A percentile compares a stretch with the other conserved stretches of the same genome.
Conservation (phyloP, 345 rosid species). For the Gossypium stocksii region DNA sequence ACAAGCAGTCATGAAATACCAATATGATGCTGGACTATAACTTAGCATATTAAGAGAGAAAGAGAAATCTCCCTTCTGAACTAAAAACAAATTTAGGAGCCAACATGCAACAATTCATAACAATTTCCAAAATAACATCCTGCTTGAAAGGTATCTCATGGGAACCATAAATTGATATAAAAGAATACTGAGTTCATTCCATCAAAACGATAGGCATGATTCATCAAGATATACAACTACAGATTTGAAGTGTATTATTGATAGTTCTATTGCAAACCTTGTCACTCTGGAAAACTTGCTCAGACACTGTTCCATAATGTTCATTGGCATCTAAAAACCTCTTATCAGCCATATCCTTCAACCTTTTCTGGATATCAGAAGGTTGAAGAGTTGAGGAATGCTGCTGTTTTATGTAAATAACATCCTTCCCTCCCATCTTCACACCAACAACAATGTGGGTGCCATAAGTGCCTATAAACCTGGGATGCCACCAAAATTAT, state of each 20-base stretch:
- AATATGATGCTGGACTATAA: no score
- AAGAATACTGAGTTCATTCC: no score
- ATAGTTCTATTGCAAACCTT: constrained; percentile 32
- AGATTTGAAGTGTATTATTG: not conserved
- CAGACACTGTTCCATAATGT: constrained; percentile 36
- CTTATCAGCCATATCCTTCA: constrained; percentile 69
- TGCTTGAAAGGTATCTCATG: not conserved
- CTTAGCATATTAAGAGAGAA: no score
- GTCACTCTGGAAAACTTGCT: constrained; percentile 28
- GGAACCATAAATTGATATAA: not conserved
- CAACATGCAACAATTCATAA: no score
- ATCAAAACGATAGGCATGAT: no score
- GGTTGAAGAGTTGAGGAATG: constrained; percentile 57
- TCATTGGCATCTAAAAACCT: constrained; percentile 48
- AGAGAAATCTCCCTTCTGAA: not conserved
- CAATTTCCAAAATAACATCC: not conserved
- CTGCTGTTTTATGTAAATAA: constrained; percentile 59
- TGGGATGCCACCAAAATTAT: constrained; percentile 23
- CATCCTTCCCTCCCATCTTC: constrained; percentile 87
- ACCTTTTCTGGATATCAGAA: constrained; percentile 55
- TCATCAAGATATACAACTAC: no score
- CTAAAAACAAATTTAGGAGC: no score
- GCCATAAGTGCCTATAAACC: constrained; percentile 65
- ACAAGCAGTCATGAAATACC: no score
- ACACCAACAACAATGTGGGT: constrained; percentile 70